Percentiles rank a stretch among this genome's conserved stretches.
Conservation (phyloP, 805 yeast genomes). For the Pichia membranifaciens region DNA sequence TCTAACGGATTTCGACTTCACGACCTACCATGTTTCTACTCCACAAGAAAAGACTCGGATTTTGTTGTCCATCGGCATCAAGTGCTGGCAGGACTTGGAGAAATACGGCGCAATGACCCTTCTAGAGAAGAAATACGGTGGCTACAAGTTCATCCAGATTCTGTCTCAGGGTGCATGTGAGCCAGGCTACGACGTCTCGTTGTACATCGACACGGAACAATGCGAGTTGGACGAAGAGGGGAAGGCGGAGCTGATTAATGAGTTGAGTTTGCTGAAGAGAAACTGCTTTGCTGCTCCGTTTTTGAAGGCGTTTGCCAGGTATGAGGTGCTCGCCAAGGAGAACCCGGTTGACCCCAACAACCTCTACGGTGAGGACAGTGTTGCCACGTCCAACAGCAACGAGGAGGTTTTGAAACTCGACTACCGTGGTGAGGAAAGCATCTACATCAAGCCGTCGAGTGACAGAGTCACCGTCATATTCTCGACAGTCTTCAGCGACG, state of each 20-base stretch:
- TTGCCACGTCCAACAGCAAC: slow-evolving; percentile 31
- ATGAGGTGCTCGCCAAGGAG: slow-evolving; percentile 54
- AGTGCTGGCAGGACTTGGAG: slow-evolving; percentile 68
- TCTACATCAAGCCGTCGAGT: slow-evolving; percentile 83
- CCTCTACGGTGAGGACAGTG: slow-evolving; percentile 36
- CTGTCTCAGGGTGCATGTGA: slow-evolving; percentile 44
- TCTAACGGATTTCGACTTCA: slow-evolving; percentile 92
- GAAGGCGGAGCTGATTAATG: slow-evolving; percentile 47
- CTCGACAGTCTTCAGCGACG: slow-evolving; percentile 91
- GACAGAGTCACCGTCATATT: slow-evolving; percentile 97
- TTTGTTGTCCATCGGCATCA: slow-evolving; percentile 63
- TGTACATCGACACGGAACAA: slow-evolving; percentile 51
- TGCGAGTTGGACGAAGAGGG: slow-evolving; percentile 37
- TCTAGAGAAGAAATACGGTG: slow-evolving; percentile 47
- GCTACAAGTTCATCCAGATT: slow-evolving; percentile 32
- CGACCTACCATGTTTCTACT: slow-evolving; percentile 90
- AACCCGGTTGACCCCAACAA: slow-evolving; percentile 35
- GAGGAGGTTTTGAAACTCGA: slow-evolving; percentile 63
- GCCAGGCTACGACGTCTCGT: slow-evolving; percentile 74
- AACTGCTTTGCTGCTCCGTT: slow-evolving; percentile 91
- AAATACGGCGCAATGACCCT: slow-evolving; percentile 59
- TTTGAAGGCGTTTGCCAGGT: slow-evolving; percentile 75
- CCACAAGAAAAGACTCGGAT: slow-evolving; percentile 64
- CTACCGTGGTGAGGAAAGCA: slow-evolving; percentile 90
- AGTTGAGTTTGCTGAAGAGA: slow-evolving; percentile 73